Conservation (phyloP, 73 alveolate species). For the Tetrahymena borealis region DNA sequence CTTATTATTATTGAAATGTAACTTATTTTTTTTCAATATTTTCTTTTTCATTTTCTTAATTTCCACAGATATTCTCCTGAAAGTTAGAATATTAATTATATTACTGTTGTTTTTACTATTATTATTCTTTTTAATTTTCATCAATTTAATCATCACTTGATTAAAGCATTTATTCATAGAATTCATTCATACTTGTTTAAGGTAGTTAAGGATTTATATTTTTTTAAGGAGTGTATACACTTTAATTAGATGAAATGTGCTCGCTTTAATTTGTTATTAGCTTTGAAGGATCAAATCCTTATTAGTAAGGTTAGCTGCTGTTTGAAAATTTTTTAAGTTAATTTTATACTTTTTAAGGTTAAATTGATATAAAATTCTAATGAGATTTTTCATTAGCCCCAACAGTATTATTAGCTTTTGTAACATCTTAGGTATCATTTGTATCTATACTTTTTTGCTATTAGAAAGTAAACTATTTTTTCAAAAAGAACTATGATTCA, state of each 20-base stretch:
- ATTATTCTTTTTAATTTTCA: neutral
- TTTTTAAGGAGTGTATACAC: neutral
- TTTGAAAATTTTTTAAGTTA: neutral
- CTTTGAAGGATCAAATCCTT: neutral
- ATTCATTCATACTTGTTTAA: neutral
- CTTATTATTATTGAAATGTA: no score
- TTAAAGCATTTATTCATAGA: neutral
- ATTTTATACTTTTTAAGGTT: neutral
- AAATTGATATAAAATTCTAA: neutral
- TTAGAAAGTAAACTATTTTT: neutral
- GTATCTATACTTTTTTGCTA: neutral
- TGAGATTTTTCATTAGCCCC: neutral
- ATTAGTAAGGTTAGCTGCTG: no score
- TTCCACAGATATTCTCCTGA: no score
- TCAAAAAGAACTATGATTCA: neutral
- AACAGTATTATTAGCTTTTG: neutral
- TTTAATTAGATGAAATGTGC: neutral
- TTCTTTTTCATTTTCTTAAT: no score
- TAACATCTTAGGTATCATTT: neutral
- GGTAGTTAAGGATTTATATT: neutral
- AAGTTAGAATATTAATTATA: no score
- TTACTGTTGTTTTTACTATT: no score
- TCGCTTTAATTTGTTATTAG: neutral
- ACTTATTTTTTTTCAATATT: no score
- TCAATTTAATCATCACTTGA: neutral